Percentiles rank a stretch among this genome's conserved stretches.
Conservation (phyloP, 495 filamentous ascomycete species). For the Podospora pseudoanserina region DNA sequence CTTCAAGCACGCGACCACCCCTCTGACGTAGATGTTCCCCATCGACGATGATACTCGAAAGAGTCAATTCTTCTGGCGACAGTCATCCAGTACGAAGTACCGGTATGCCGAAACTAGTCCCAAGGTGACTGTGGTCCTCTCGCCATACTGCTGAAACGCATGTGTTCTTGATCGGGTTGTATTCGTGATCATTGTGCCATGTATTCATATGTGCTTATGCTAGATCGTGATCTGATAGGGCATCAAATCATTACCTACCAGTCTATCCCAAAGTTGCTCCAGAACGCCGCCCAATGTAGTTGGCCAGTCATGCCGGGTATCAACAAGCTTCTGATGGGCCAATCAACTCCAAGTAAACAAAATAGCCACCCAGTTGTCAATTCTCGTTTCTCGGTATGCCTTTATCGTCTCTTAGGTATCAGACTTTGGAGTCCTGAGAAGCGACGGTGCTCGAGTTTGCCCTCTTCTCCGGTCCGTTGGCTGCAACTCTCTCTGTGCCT, state of each 20-base stretch:
- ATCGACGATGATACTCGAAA: background rate
- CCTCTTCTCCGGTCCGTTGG: background rate
- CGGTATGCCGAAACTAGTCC: background rate
- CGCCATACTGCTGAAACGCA: too few relatives aligned
- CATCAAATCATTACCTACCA: background rate
- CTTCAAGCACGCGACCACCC: constrained; percentile 13
- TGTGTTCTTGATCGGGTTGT: too few relatives aligned
- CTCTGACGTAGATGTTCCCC: constrained; percentile 12
- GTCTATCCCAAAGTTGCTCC: constrained; percentile 2
- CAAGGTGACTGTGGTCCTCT: background rate
- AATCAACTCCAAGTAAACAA: background rate
- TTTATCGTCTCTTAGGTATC: background rate
- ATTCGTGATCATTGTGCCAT: too few relatives aligned
- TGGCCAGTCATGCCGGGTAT: background rate
- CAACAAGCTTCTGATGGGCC: background rate
- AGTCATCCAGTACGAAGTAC: too few relatives aligned
- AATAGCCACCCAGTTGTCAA: background rate
- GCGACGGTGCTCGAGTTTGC: background rate
- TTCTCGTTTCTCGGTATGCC: background rate
- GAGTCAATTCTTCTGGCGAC: background rate
- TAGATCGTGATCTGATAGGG: background rate
- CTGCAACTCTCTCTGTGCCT: too few relatives aligned
- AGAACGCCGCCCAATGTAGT: background rate
- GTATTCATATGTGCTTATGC: background rate
- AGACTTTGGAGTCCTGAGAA: background rate